A percentile compares a stretch with the other conserved stretches of the same genome.
phyloP scores from a whole-genome alignment of 305 asterid genomes.

The Rubia occidens region DNA sequence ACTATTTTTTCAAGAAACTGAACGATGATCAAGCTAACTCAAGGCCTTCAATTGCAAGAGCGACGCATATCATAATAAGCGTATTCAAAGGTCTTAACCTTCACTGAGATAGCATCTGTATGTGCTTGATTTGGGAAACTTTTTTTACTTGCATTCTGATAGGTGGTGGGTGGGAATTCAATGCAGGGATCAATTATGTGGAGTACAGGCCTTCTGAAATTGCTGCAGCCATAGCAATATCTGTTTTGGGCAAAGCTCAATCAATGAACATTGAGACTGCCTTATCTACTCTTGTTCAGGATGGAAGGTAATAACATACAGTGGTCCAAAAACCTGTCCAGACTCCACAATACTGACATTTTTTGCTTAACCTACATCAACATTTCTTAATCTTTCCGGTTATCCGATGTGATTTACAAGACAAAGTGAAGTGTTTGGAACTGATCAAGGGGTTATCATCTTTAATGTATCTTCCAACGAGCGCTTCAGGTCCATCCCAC shows the following conservation, averaged over 20 bases:
- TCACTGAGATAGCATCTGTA: neutral
- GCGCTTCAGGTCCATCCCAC: slow-evolving; percentile 18
- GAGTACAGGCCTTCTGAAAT: slow-evolving; percentile 73
- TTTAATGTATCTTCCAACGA: slow-evolving; percentile 16
- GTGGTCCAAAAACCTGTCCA: slow-evolving; percentile 22
- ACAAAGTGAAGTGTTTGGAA: slow-evolving; percentile 47
- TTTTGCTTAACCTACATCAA: slow-evolving; percentile 8
- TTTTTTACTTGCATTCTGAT: slow-evolving; percentile 10
- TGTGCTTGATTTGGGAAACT: neutral
- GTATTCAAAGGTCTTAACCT: slow-evolving; percentile 41
- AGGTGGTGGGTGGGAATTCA: slow-evolving; percentile 34
- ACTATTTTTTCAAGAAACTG: slow-evolving; percentile 47
- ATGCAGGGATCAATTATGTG: slow-evolving; percentile 77
- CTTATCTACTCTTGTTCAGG: slow-evolving; percentile 30
- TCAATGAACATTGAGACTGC: slow-evolving; percentile 45
- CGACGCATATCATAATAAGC: slow-evolving; percentile 42
- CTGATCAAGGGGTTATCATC: slow-evolving; percentile 40
- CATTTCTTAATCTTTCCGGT: neutral
- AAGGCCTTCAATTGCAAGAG: slow-evolving; percentile 27
- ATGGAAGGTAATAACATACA: slow-evolving; percentile 34
- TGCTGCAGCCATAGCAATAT: slow-evolving; percentile 69
- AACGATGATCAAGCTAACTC: slow-evolving; percentile 25
- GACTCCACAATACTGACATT: slow-evolving; percentile 8
- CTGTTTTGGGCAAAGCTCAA: slow-evolving; percentile 38
- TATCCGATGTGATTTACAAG: slow-evolving; percentile 31